Evolutionary conservation across 768 basidiomycete genomes (phyloP).

Genomic region (Xerocomellus chrysenteron): DNA sequence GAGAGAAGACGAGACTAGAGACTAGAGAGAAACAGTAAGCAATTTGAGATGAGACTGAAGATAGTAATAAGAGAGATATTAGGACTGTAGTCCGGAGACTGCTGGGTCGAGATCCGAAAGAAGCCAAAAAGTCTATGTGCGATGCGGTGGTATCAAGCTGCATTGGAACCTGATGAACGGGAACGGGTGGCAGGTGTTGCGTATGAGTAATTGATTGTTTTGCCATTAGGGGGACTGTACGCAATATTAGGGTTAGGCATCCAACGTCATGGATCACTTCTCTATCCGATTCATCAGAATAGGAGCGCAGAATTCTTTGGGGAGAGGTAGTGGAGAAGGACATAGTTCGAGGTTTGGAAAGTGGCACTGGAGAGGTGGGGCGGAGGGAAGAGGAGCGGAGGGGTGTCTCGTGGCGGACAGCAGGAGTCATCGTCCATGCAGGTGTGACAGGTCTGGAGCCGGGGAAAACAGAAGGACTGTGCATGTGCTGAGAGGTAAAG

Average conservation of each 20-base stretch:
- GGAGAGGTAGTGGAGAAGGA: constrained; percentile 49
- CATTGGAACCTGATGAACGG: constrained; percentile 35
- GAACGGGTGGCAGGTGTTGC: constrained; percentile 25
- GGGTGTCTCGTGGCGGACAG: constrained; percentile 31
- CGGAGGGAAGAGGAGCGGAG: constrained; percentile 30
- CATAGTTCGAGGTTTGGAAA: constrained; percentile 48
- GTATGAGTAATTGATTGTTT: constrained; percentile 28
- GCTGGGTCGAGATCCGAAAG: constrained; percentile 26
- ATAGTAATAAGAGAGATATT: constrained; percentile 38
- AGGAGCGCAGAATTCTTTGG: constrained; percentile 57
- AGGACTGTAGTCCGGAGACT: constrained; percentile 30
- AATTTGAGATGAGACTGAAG: constrained; percentile 27
- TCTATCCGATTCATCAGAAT: constrained; percentile 62
- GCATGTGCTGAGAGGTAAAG: constrained; percentile 51
- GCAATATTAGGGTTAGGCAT: constrained; percentile 47
- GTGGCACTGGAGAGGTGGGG: constrained; percentile 30
- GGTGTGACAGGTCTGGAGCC: constrained; percentile 34
- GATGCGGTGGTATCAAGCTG: constrained; percentile 30
- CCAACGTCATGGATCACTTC: constrained; percentile 62
- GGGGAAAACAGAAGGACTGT: constrained; percentile 52
- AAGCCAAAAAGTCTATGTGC: constrained; percentile 24
- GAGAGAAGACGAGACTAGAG: constrained; percentile 7
- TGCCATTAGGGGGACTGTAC: constrained; percentile 39
- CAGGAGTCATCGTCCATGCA: constrained; percentile 29
- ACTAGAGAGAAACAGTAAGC: constrained; percentile 20